Conservation (phyloP, 768 basidiomycete genomes). For the Pleurotus salmoneostramineus region DNA sequence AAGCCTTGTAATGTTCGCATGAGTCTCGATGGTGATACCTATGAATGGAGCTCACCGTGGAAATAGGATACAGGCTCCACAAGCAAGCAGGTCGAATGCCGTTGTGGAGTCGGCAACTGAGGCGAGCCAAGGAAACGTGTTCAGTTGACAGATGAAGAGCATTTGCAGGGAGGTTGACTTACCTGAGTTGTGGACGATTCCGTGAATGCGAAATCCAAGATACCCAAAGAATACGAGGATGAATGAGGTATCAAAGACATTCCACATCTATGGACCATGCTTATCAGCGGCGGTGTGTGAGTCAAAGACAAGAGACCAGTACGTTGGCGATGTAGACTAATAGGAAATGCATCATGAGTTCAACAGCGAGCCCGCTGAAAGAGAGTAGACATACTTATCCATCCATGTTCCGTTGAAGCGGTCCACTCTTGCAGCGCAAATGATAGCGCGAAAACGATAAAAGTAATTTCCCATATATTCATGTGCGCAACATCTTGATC, state of each 20-base stretch:
- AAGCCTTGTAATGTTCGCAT: slow-evolving; percentile 33
- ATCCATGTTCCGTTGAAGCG: slow-evolving; percentile 81
- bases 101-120: slow-evolving; percentile 49
- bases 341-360: not conserved
- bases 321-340: slow-evolving; percentile 84
- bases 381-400: slow-evolving; percentile 57
- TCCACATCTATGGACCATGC: slow-evolving; percentile 67
- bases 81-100: slow-evolving; percentile 82
- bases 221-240: slow-evolving; percentile 68
- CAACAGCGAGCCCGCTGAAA: slow-evolving; percentile 1
- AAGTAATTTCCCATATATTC: slow-evolving; percentile 64
- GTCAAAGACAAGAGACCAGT: slow-evolving; percentile 9
- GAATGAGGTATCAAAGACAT: slow-evolving; percentile 80
- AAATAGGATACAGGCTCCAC: slow-evolving; percentile 81
- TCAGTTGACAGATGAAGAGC: slow-evolving; percentile 7
- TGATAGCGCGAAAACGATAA: slow-evolving; percentile 72
- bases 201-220: slow-evolving; percentile 59
- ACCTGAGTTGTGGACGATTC: slow-evolving; percentile 54
- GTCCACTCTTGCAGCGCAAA: slow-evolving; percentile 89
- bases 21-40: not conserved
- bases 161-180: slow-evolving; percentile 13
- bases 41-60: slow-evolving; percentile 51
- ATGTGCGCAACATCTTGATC: slow-evolving; percentile 51
- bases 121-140: not conserved
- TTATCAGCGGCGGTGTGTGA: not conserved